Evolutionary conservation across 495 filamentous ascomycete species (phyloP), one percentile per base, ranked within the genome.

Genomic region (Aspergillus cristatus): DNA sequence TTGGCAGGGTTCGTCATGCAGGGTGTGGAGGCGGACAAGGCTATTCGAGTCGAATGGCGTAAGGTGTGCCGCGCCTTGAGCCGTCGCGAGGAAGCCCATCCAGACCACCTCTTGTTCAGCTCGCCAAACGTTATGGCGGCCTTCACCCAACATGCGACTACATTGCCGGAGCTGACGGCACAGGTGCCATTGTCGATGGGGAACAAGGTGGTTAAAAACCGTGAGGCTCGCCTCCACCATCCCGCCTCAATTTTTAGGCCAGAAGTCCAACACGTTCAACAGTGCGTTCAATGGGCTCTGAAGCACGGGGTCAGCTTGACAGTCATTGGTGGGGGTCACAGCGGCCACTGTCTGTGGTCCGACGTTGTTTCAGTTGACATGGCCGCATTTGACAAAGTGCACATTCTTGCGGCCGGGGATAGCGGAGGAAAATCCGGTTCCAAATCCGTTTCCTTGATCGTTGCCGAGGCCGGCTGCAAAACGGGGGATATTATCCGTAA

Each of bases 231-330:
- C 34, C 56, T 62, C 32, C 58, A 65, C 49, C 51, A 38, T 25
- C 63, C 74, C 4, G 62, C 73, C 35, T 38, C 55, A 12, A 55
- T 72, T 45, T 33, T 72, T 32, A 55, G 52, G 38, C 76, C 57
- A 46, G 55, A 71, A 33, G 33, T 78, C 31, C 32, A 12, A 49
- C 68, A 79, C 7, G 47, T 82, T 37, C 74, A 77, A 50, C 31
- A 63, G 13, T 79, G 74, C 45, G 70, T 80, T 47, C 51, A 42
- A 54, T 82, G 76, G 78, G 75, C 75, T 54, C 43, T 75, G 18
- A 58, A 70, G 50, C 63, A 76, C 37, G 41, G 42, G 12, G 37
- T 65, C 20, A 52, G 66, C 35, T 53, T 82, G 41, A 73, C 68
- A 7, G 58, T 79, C 34, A 14, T 79, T 34, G 73, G 74, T 18